Base-by-base conservation (phyloP, 257 asterid genomes). In the Salvia rosmarinus region DNA sequence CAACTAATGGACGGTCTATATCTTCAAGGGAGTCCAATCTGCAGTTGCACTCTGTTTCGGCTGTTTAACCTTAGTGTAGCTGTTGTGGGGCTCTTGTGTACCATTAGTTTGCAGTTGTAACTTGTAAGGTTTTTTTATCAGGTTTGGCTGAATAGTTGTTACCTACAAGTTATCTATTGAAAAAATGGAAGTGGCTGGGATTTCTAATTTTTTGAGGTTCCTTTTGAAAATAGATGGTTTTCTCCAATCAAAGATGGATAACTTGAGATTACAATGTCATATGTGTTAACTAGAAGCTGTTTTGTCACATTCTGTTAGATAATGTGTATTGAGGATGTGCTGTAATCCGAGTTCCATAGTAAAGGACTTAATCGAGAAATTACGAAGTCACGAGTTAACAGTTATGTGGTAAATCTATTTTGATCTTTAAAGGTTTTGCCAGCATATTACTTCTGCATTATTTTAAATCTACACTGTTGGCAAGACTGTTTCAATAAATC, bases 11-110 rank as follows among this genome's bases (percentile, higher is more conserved):
- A 25, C 16, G 43, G 5, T 14, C 46, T 25, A 11, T 23, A 16
- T 47, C 44, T 14, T 32, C 72, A 58, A 20, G 34, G 16, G 5
- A 47, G 14, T 21, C 23, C n/a, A 9, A 23, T 49, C 39, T 62
- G 54, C 69, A 49, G 16, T 16, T 47, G 21, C 25, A 39, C 68
- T 69, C 62, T 59, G 71, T 37, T 79, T 35, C 5, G 35, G 51
- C 16, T 60, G 75, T 59, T 59, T 30, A 13, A 11, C 64, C 6
- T 37, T 30, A 13, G 34, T 37, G 14, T 13, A 21, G 34, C 50
- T 25, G 43, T 56, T 62, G 60, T 54, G 20, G 54, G 43, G 65
- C 51, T 72, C 42, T 35, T 11, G n/a, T 72, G 46, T 56, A 35
- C 21, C 8, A 14, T 10, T 56, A 54, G 34, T 19, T 14, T 63